These are phyloP conservation scores for Entomortierella beljakovae DNA, from an alignment of 192 early-diverging fungal genomes.

Conservation along the genomic window DNA sequence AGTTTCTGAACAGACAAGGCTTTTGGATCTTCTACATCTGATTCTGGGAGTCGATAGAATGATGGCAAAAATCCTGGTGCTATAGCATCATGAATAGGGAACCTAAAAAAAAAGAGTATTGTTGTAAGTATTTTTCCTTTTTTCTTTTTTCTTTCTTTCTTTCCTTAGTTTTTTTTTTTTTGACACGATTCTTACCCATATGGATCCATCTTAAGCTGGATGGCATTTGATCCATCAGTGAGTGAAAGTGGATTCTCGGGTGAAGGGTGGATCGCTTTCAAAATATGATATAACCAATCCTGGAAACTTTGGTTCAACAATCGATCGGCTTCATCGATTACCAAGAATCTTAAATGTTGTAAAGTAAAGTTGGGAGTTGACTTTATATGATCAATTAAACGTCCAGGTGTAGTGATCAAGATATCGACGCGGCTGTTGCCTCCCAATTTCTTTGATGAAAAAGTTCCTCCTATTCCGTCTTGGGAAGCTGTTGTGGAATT, in stretches of 20 bases:
- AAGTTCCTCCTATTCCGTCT: neutral
- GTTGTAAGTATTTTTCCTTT: neutral
- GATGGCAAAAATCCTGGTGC: constrained; percentile 58
- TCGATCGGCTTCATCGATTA: constrained; percentile 97
- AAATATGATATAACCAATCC: constrained; percentile 88
- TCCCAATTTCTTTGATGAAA: constrained; percentile 53
- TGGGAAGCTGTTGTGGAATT: neutral
- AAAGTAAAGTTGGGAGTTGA: constrained; percentile 88
- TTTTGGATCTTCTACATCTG: constrained; percentile 63
- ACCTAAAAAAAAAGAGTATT: constrained; percentile 21
- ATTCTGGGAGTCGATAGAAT: constrained; percentile 57
- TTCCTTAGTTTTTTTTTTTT: neutral
- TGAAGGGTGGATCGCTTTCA: constrained; percentile 66
- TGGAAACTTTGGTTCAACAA: constrained; percentile 92
- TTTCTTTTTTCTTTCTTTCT: neutral
- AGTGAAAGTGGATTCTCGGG: constrained; percentile 15
- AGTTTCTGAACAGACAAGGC: constrained; percentile 84
- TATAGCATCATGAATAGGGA: constrained; percentile 62
- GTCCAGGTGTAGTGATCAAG: constrained; percentile 94
- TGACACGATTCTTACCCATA: constrained; percentile 18
- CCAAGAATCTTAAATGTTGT: constrained; percentile 91
- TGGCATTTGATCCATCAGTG: constrained; percentile 21
- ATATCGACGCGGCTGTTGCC: constrained; percentile 85
- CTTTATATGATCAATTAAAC: constrained; percentile 92
- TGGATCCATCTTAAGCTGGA: constrained; percentile 29